Conservation (phyloP, 2,329 filamentous ascomycete genomes). For the Fusarium odoratissimum region DNA sequence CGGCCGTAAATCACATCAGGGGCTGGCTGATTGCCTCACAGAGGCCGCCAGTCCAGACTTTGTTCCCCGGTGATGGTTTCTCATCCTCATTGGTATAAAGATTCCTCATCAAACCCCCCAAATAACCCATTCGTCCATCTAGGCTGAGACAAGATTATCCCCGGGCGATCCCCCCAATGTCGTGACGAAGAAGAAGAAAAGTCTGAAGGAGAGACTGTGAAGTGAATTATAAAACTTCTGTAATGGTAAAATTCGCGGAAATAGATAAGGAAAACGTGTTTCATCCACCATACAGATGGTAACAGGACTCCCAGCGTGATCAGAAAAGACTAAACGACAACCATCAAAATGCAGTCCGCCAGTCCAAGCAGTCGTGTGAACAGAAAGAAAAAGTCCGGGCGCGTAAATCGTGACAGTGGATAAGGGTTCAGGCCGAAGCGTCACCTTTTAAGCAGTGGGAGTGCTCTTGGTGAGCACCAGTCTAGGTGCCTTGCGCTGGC, state of each 20-base stretch:
- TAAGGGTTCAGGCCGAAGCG: constrained; percentile 35
- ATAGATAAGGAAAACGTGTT: constrained; percentile 37
- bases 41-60: constrained; percentile 38
- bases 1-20: constrained; percentile 44
- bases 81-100: constrained; percentile 49
- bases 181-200: constrained; percentile 47
- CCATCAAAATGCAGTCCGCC: constrained; percentile 49
- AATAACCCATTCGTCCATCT: constrained; percentile 44
- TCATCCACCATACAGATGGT: constrained; percentile 41
- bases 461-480: constrained; percentile 80
- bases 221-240: constrained; percentile 54
- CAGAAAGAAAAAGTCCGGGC: constrained; percentile 50
- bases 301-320: constrained; percentile 43
- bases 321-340: constrained; percentile 44
- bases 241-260: constrained; percentile 40
- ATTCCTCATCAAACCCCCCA: constrained; percentile 42
- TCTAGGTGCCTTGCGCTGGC: constrained; percentile 84
- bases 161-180: constrained; percentile 44
- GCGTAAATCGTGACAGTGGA: constrained; percentile 53
- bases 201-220: constrained; percentile 55
- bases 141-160: constrained; percentile 46
- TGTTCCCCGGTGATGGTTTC: constrained; percentile 39
- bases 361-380: constrained; percentile 53
- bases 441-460: constrained; percentile 41
- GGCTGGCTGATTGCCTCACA: constrained; percentile 40